These are phyloP conservation scores for Monosporascus cannonballus DNA, from an alignment of 2,329 filamentous ascomycete genomes.

Conservation along the genomic window DNA sequence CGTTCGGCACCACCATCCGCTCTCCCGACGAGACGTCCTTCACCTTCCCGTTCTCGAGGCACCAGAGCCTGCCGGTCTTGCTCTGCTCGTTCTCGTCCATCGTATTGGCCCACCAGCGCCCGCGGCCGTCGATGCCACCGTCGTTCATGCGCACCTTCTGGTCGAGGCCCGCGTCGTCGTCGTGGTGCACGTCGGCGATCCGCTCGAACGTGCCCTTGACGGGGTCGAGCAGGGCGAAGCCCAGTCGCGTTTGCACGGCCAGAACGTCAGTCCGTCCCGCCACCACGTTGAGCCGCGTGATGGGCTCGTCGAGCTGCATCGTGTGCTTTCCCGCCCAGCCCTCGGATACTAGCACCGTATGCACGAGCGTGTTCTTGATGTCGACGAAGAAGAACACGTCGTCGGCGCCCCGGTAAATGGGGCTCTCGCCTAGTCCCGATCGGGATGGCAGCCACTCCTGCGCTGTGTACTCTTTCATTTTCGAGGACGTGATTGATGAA, in stretches of 20 bases:
- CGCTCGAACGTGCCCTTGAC: constrained; percentile 10
- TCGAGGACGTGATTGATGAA: not conserved
- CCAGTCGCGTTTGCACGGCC: constrained; percentile 14
- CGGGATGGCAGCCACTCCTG: constrained; percentile 18
- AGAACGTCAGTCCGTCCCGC: constrained; percentile 11
- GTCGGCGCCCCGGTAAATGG: constrained; percentile 17
- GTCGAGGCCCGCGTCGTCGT: constrained; percentile 9
- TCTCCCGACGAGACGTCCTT: constrained; percentile 8
- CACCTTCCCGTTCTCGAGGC: constrained; percentile 6
- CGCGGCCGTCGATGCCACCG: constrained; percentile 14
- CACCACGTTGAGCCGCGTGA: constrained; percentile 15
- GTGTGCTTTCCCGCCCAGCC: constrained; percentile 11
- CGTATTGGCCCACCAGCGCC: constrained; percentile 18
- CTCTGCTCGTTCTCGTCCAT: constrained; percentile 19
- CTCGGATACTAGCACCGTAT: constrained; percentile 9
- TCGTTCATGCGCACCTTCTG: constrained; percentile 19
- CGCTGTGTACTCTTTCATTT: constrained; percentile 17
- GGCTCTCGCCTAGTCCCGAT: constrained; percentile 17
- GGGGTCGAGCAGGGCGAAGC: constrained; percentile 14
- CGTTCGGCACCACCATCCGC: constrained; percentile 15
- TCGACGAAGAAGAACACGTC: constrained; percentile 20
- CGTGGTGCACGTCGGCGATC: constrained; percentile 7
- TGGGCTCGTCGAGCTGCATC: constrained; percentile 9
- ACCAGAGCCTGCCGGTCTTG: constrained; percentile 16
- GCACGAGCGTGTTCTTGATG: constrained; percentile 17